Conservation (phyloP, 1,139 yeast genomes). For the Scheffersomyces illinoinensis region DNA sequence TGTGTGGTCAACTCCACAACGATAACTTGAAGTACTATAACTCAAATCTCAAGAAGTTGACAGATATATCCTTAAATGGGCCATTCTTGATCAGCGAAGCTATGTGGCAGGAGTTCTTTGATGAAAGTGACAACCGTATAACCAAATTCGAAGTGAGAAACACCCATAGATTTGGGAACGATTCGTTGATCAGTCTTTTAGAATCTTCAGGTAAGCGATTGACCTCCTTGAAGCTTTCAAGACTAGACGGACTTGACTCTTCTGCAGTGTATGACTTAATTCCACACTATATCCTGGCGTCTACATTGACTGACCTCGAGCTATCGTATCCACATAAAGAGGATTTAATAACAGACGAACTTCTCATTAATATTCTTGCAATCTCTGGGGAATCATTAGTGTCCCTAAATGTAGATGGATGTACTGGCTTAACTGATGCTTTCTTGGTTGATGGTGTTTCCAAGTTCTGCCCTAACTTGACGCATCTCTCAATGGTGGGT, state of each 20-base stretch:
- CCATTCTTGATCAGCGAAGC: conserved; percentile 78
- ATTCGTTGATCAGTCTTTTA: conserved; percentile 61
- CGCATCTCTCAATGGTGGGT: conserved; percentile 51
- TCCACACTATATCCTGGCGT: conserved; percentile 56
- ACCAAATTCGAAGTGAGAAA: conserved; percentile 62
- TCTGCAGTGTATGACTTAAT: conserved; percentile 61
- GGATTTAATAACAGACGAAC: conserved; percentile 71
- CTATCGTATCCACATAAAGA: conserved; percentile 67
- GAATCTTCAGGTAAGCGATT: conserved; percentile 62
- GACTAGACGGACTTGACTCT: conserved; percentile 70
- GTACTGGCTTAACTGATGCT: conserved; percentile 67
- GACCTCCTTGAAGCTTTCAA: conserved; percentile 49
- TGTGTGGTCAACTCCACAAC: conserved; percentile 93
- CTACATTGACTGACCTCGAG: conserved; percentile 57
- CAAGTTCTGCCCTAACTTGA: conserved; percentile 56
- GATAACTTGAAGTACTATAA: conserved; percentile 67
- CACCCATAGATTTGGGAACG: conserved; percentile 80
- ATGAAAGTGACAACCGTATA: conserved; percentile 32
- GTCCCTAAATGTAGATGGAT: conserved; percentile 67
- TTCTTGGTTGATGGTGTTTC: conserved; percentile 59
- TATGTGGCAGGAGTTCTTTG: conserved; percentile 77
- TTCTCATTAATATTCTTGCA: conserved; percentile 61
- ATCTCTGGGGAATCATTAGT: conserved; percentile 63
- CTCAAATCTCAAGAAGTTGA: conserved; percentile 56
- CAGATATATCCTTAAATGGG: conserved; percentile 68